These are phyloP conservation scores for Aspergillus niger DNA, from an alignment of 2,329 filamentous ascomycete species.

Conservation along the genomic window DNA sequence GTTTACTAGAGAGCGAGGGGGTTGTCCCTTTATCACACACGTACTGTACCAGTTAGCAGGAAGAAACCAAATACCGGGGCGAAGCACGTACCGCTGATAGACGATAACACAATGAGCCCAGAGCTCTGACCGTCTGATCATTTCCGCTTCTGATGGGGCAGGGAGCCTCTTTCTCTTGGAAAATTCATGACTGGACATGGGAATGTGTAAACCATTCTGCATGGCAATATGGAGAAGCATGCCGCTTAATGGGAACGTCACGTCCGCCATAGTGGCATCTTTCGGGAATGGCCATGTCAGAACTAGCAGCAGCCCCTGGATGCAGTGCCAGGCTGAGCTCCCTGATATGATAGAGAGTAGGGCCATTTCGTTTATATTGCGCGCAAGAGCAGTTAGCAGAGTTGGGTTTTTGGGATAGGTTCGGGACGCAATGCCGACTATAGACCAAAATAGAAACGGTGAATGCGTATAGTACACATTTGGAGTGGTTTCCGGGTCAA, in stretches of 20 bases:
- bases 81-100: constrained; percentile 39
- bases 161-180: constrained; percentile 34
- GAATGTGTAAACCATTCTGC: constrained; percentile 47
- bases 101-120: constrained; percentile 45
- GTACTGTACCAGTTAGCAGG: constrained; percentile 27
- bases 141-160: constrained; percentile 36
- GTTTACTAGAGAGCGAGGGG: constrained; percentile 36
- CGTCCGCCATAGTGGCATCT: constrained; percentile 33
- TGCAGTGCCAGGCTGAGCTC: constrained; percentile 34
- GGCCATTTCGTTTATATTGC: constrained; percentile 40
- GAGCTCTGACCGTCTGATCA: constrained; percentile 40
- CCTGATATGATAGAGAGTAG: constrained; percentile 36
- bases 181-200: constrained; percentile 47
- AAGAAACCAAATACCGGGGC: no score
- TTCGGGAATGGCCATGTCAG: constrained; percentile 47
- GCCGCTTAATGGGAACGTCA: constrained; percentile 40
- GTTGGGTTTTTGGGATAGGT: constrained; percentile 44
- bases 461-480: constrained; percentile 77
- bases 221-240: constrained; percentile 46
- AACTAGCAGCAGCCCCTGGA: constrained; percentile 42
- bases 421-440: constrained; percentile 41
- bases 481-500: constrained; percentile 58
- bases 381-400: constrained; percentile 36
- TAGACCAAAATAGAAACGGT: constrained; percentile 81
- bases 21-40: constrained; percentile 42